These are phyloP conservation scores for Yamadazyma friedrichii DNA, from an alignment of 1,139 yeast genomes.

Conservation along the genomic window DNA sequence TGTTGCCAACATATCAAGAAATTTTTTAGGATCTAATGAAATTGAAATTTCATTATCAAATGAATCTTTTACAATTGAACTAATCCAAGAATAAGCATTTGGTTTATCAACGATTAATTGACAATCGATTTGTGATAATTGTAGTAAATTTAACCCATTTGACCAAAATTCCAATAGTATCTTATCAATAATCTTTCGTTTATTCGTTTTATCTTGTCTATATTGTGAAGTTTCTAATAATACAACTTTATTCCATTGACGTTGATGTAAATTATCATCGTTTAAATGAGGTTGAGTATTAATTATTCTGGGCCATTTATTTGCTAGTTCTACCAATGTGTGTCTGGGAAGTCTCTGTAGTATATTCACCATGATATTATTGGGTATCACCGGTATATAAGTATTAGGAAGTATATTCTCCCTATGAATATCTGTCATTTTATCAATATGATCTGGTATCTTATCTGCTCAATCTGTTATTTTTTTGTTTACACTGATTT, in stretches of 20 bases:
- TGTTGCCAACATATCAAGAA: slow-evolving; percentile 46
- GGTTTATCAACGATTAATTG: slow-evolving; percentile 62
- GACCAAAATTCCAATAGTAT: slow-evolving; percentile 59
- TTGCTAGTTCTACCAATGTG: slow-evolving; percentile 34
- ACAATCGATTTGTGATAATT: slow-evolving; percentile 71
- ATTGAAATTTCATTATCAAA: slow-evolving; percentile 32
- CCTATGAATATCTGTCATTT: slow-evolving; percentile 3
- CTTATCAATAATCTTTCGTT: slow-evolving; percentile 47
- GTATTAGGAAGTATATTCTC: slow-evolving; percentile 39
- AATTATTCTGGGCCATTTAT: slow-evolving; percentile 35
- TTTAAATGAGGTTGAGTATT: slow-evolving; percentile 37
- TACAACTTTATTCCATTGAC: slow-evolving; percentile 26
- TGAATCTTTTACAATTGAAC: slow-evolving; percentile 51
- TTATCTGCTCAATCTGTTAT: neutral
- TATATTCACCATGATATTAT: slow-evolving; percentile 21
- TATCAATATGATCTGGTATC: neutral
- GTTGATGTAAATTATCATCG: slow-evolving; percentile 18
- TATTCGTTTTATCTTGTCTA: slow-evolving; percentile 24
- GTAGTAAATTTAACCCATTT: slow-evolving; percentile 63
- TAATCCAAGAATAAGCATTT: slow-evolving; percentile 52
- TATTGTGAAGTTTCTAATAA: slow-evolving; percentile 17
- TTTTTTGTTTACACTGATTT: neutral
- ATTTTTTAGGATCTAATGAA: slow-evolving; percentile 40
- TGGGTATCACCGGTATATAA: slow-evolving; percentile 35
- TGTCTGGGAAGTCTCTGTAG: slow-evolving; percentile 32